phyloP scores from a whole-genome alignment of 352 stramenopile species.

The Blastocystis sp. region DNA sequence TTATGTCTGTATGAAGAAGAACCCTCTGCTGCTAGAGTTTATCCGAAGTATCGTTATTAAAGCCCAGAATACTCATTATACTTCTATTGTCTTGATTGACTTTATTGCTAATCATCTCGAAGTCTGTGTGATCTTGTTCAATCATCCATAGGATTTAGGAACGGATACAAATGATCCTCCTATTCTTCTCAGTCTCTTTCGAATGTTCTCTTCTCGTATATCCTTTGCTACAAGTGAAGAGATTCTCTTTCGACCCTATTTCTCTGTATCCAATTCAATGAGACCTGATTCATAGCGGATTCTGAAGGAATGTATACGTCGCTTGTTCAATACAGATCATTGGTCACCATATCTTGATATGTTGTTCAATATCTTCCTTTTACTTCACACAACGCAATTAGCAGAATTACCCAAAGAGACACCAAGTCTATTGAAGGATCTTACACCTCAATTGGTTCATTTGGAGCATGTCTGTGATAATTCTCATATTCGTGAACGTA shows the following conservation, averaged over 20 bases:
- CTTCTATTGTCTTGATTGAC: constrained; percentile 41
- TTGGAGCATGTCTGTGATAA: constrained; percentile 25
- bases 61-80: constrained; percentile 9
- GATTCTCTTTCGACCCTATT: constrained; percentile 1
- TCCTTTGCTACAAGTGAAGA: neutral
- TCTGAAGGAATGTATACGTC: constrained; percentile 24
- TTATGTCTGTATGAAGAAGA: constrained; percentile 36
- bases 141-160: constrained; percentile 18
- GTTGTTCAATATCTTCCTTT: constrained; percentile 14
- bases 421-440: neutral
- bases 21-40: constrained; percentile 30
- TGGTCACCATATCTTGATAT: constrained; percentile 44
- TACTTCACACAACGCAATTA: constrained; percentile 14
- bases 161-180: constrained; percentile 41
- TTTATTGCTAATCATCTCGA: constrained; percentile 34
- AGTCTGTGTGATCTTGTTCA: neutral
- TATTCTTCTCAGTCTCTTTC: constrained; percentile 17
- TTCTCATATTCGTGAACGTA: constrained; percentile 18
- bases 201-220: neutral
- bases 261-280: neutral
- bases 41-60: constrained; percentile 9
- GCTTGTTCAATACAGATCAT: constrained; percentile 1
- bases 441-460: constrained; percentile 32
- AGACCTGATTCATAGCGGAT: neutral
- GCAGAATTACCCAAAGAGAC: constrained; percentile 27